Conservation (phyloP, 2,329 filamentous ascomycete genomes). For the Beauveria sp. region DNA sequence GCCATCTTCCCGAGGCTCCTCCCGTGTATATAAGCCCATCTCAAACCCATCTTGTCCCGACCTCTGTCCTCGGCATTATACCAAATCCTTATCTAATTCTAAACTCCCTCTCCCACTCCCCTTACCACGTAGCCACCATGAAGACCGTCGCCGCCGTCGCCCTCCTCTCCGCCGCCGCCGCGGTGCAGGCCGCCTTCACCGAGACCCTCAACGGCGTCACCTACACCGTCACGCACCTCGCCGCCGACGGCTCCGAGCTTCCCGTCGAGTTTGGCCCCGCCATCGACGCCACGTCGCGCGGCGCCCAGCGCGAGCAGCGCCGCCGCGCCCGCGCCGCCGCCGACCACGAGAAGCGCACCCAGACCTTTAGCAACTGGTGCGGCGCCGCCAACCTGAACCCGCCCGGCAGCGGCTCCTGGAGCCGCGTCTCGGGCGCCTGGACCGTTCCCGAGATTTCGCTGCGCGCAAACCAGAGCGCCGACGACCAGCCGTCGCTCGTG, state of each 20-base stretch:
- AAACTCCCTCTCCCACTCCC: background rate
- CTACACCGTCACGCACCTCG: slow-evolving; percentile 4
- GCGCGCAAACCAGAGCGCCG: background rate
- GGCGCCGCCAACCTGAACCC: slow-evolving; percentile 1
- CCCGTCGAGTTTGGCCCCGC: slow-evolving; percentile 1
- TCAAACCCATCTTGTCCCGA: background rate
- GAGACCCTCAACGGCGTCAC: slow-evolving; percentile 4
- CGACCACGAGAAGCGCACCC: slow-evolving; percentile 20
- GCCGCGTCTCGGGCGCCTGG: background rate
- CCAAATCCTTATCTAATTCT: background rate
- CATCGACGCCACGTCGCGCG: background rate
- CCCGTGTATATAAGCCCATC: background rate
- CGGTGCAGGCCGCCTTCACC: background rate
- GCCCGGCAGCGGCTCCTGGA: background rate
- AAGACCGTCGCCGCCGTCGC: background rate
- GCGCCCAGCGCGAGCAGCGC: slow-evolving; percentile 17
- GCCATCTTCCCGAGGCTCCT: background rate
- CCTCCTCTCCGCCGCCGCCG: background rate
- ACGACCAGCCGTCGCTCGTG: background rate
- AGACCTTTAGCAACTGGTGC: slow-evolving; percentile 5
- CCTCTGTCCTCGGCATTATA: no score
- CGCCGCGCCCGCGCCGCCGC: slow-evolving; percentile 22
- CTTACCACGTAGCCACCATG: background rate
- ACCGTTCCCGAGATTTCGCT: background rate
- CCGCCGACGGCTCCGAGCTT: slow-evolving; percentile 4